Evolutionary conservation across 176 grass and related monocot genomes (phyloP).

Genomic region (Miscanthus lutarioriparius): DNA sequence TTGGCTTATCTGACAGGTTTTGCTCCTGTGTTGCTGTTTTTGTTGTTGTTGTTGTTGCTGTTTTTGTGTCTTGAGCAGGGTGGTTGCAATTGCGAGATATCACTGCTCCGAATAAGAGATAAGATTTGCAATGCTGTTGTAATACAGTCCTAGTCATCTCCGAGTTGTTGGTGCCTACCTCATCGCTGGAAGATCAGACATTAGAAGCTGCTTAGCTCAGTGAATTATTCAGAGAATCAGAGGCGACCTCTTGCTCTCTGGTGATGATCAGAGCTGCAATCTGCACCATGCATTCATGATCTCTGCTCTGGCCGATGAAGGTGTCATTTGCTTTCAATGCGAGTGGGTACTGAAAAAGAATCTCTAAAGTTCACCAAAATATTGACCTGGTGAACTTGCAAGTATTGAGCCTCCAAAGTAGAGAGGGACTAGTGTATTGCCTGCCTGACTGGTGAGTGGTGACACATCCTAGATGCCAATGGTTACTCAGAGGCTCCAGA

Average conservation of each 20-base stretch:
- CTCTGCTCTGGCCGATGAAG: neutral
- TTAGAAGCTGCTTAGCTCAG: constrained; percentile 12
- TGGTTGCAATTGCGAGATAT: neutral
- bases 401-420: neutral
- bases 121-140: neutral
- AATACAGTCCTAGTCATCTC: constrained; percentile 18
- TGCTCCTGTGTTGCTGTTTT: neutral
- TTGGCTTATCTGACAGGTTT: neutral
- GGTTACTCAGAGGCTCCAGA: neutral
- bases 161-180: neutral
- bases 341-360: constrained; percentile 19
- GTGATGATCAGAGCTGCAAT: neutral
- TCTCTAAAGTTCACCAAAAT: neutral
- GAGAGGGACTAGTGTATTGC: neutral
- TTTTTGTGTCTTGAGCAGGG: neutral
- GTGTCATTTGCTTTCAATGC: neutral
- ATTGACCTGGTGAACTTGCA: neutral
- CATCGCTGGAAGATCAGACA: neutral
- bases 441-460: neutral
- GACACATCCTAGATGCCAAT: neutral
- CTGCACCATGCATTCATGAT: neutral
- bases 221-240: neutral
- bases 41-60: no score
- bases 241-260: neutral
- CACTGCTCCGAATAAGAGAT: neutral